Conservation (phyloP, 768 basidiomycete genomes). For the Boletales sp. region DNA sequence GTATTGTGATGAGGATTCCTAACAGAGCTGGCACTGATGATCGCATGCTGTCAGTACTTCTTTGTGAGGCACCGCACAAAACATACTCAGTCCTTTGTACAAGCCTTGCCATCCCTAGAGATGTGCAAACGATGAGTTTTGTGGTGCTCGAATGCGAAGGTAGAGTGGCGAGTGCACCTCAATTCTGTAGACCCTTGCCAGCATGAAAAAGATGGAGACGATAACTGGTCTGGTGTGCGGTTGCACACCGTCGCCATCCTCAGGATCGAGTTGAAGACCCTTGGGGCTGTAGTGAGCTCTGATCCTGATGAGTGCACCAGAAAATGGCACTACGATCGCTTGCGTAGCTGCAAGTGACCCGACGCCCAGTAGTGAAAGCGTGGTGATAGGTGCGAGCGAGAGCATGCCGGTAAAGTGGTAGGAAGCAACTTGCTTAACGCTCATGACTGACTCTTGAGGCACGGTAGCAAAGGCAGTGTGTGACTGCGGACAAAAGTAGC, state of each 20-base stretch:
- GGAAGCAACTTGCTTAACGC: too few species aligned
- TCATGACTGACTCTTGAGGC: too few species aligned
- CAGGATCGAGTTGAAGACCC: slow-evolving; percentile 74
- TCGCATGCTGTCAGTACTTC: slow-evolving; percentile 35
- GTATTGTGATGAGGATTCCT: slow-evolving; percentile 47
- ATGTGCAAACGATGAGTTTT: neutral
- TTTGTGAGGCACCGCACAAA: neutral
- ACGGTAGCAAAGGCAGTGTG: too few species aligned
- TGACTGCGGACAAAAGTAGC: too few species aligned
- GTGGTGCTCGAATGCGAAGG: neutral
- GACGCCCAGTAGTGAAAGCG: too few species aligned
- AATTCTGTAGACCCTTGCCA: slow-evolving; percentile 62
- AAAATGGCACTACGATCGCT: slow-evolving; percentile 56
- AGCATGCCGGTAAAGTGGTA: too few species aligned
- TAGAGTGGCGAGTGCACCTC: slow-evolving; percentile 48
- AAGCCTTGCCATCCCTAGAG: slow-evolving; percentile 65
- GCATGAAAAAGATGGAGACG: slow-evolving; percentile 71
- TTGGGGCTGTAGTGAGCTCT: slow-evolving; percentile 86
- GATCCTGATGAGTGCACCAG: slow-evolving; percentile 70
- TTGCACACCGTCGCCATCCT: slow-evolving; percentile 56
- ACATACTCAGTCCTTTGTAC: slow-evolving; percentile 74
- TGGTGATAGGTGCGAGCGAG: too few species aligned
- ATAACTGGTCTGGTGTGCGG: slow-evolving; percentile 76
- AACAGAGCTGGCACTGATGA: slow-evolving; percentile 46
- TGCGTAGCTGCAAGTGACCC: slow-evolving; percentile 48